phyloP scores from a whole-genome alignment of 2,329 filamentous ascomycete species.

The Apiospora saccharicola region DNA sequence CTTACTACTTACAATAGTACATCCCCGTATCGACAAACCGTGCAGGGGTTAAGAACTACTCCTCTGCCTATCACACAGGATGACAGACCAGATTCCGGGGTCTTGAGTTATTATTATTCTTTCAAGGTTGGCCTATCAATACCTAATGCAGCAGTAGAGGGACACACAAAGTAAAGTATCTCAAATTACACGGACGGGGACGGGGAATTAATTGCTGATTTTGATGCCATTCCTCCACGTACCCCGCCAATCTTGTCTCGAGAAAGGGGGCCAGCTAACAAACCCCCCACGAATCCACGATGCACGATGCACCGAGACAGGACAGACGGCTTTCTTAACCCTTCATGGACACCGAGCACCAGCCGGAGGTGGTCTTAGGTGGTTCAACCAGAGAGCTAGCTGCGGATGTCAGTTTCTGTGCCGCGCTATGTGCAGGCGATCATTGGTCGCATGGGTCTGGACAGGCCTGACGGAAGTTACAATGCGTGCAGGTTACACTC shows the following conservation, averaged over 20 bases:
- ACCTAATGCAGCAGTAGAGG: background rate
- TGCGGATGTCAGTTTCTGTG: background rate
- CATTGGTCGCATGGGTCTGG: slow-evolving; percentile 6
- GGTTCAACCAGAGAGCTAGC: background rate
- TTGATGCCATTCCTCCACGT: background rate
- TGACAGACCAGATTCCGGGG: background rate
- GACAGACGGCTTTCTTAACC: slow-evolving; percentile 13
- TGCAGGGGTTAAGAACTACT: background rate
- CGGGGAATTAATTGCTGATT: slow-evolving; percentile 9
- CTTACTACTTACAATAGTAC: background rate
- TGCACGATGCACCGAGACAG: background rate
- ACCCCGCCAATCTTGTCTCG: slow-evolving; percentile 3
- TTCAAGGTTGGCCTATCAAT: background rate
- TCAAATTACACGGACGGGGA: background rate
- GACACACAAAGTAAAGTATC: background rate
- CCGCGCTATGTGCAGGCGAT: background rate
- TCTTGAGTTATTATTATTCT: background rate
- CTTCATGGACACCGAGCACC: slow-evolving; percentile 16
- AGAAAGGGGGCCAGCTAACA: background rate
- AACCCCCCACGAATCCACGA: slow-evolving; percentile 2
- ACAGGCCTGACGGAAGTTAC: background rate
- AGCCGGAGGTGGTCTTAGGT: slow-evolving; percentile 8
- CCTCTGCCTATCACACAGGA: background rate
- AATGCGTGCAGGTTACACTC: background rate
- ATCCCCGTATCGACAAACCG: background rate